phyloP scores from a whole-genome alignment of 371 early-diverging fungal genomes.

The Apophysomyces sp. region DNA sequence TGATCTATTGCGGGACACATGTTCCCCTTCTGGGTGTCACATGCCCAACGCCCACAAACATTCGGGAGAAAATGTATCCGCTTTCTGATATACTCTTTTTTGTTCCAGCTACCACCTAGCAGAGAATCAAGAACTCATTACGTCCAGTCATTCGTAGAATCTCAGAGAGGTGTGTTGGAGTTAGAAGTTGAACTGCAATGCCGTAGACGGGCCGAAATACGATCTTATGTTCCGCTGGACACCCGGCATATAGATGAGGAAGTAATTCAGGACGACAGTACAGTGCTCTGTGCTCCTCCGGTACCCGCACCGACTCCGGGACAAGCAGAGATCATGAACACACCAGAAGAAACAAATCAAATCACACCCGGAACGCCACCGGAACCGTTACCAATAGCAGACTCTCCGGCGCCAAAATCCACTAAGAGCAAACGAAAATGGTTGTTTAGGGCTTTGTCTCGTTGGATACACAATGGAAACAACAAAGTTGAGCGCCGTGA shows the following conservation, averaged over 20 bases:
- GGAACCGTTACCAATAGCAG: background rate
- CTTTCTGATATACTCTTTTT: background rate
- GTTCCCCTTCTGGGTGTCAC: background rate
- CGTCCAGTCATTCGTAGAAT: constrained; percentile 4
- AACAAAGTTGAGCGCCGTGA: background rate
- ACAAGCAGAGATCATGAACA: background rate
- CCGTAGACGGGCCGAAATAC: constrained; percentile 5
- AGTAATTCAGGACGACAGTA: background rate
- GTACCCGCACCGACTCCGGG: background rate
- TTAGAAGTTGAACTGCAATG: constrained; percentile 13
- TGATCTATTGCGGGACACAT: background rate
- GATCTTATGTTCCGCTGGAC: constrained; percentile 12
- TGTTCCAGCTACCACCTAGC: constrained; percentile 1
- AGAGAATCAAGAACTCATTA: background rate
- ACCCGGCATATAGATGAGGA: constrained; percentile 5
- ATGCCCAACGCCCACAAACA: background rate
- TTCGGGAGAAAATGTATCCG: constrained; percentile 1
- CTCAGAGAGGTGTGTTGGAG: constrained; percentile 5
- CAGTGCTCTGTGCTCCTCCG: background rate
- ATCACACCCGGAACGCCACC: background rate
- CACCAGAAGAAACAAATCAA: background rate
- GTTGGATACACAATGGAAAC: background rate
- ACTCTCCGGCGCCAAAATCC: background rate
- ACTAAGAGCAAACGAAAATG: constrained; percentile 1
- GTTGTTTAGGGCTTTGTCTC: background rate